phyloP scores from a whole-genome alignment of 768 basidiomycete genomes.

The Podaxis rugospora region DNA sequence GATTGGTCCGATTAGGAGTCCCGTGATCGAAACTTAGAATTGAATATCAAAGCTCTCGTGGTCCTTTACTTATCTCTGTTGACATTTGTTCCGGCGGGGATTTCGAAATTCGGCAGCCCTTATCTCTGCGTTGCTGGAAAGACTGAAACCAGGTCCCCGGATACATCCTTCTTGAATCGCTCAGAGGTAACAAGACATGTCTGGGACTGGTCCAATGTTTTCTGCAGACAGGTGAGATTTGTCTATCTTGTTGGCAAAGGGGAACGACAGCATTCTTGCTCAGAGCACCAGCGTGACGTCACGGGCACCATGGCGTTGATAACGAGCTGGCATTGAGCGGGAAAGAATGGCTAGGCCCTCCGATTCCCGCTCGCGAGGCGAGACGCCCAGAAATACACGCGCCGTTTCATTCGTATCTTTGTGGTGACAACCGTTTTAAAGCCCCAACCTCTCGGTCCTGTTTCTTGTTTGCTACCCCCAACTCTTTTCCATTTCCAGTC shows the following conservation, averaged over 20 bases:
- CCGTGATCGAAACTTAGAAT: not conserved
- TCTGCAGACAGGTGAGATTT: not conserved
- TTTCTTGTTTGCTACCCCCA: not conserved
- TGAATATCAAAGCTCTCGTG: not conserved
- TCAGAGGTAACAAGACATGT: not conserved
- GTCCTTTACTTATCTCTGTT: constrained; percentile 9
- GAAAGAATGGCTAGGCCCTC: constrained; percentile 4
- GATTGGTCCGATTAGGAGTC: constrained; percentile 12
- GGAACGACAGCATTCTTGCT: not conserved
- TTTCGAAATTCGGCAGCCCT: constrained; percentile 5
- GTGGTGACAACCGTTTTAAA: constrained; percentile 3
- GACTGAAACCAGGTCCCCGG: not conserved
- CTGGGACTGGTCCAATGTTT: not conserved
- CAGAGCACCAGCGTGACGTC: constrained; percentile 2
- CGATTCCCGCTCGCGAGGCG: not conserved
- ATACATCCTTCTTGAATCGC: not conserved
- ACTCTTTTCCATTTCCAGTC: not conserved
- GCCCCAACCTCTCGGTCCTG: not conserved
- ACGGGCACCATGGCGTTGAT: not conserved
- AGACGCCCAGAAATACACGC: not conserved
- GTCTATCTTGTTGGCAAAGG: not conserved
- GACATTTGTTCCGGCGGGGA: not conserved
- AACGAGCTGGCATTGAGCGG: not conserved
- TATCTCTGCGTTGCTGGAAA: constrained; percentile 5
- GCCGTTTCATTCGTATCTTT: constrained; percentile 7